Conservation (phyloP, 2,329 filamentous ascomycete genomes). For the Ampelomyces quisqualis region DNA sequence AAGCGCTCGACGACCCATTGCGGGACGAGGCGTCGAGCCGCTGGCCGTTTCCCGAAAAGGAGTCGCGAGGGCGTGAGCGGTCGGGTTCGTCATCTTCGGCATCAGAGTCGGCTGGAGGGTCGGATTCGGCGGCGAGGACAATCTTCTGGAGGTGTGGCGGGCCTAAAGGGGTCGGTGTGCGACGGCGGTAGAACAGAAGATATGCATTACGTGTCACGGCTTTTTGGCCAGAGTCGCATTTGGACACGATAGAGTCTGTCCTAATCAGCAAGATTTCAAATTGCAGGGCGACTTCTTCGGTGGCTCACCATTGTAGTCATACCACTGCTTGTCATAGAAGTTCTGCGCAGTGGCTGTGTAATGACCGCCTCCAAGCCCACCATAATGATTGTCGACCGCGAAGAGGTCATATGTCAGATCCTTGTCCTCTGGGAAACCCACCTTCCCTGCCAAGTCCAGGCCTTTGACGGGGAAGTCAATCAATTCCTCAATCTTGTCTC, state of each 20-base stretch:
- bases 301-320: slow-evolving; percentile 84
- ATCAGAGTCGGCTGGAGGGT: slow-evolving; percentile 43
- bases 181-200: slow-evolving; percentile 91
- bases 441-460: slow-evolving; percentile 76
- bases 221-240: slow-evolving; percentile 58
- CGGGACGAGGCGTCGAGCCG: slow-evolving; percentile 85
- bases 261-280: neutral
- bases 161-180: slow-evolving; percentile 74
- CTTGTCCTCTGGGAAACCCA: slow-evolving; percentile 79
- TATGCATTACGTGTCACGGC: slow-evolving; percentile 80
- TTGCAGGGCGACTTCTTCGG: neutral
- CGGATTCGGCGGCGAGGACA: slow-evolving; percentile 59
- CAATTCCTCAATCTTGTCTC: slow-evolving; percentile 87
- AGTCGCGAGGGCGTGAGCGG: slow-evolving; percentile 46
- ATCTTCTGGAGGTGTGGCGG: slow-evolving; percentile 73
- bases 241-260: slow-evolving; percentile 72
- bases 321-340: slow-evolving; percentile 86
- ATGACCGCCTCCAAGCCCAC: slow-evolving; percentile 88
- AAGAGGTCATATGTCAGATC: slow-evolving; percentile 88
- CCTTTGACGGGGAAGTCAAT: slow-evolving; percentile 91
- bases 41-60: slow-evolving; percentile 78
- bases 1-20: slow-evolving; percentile 90
- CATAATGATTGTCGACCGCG: slow-evolving; percentile 93
- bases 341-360: slow-evolving; percentile 96
- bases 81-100: slow-evolving; percentile 47